Percentiles rank a stretch among this genome's conserved stretches.
Conservation (phyloP, 2,329 filamentous ascomycete species). For the Lachnellula occidentalis region DNA sequence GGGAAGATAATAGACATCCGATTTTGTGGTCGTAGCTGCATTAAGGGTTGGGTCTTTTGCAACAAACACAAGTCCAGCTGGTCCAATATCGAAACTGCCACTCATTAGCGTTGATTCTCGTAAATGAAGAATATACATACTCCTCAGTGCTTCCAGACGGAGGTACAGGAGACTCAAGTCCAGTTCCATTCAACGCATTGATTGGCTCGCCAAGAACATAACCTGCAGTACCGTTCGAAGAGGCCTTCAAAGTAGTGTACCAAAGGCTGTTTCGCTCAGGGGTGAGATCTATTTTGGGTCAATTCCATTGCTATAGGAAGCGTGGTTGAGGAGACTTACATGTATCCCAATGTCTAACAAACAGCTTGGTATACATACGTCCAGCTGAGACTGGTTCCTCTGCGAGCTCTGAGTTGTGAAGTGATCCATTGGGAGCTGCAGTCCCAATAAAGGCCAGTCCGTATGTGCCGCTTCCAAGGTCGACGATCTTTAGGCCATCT, state of each 20-base stretch:
- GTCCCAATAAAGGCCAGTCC: conserved; percentile 17
- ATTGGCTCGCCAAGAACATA: conserved; percentile 23
- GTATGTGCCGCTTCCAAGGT: conserved; percentile 13
- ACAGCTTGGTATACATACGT: conserved; percentile 18
- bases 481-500: conserved; percentile 20
- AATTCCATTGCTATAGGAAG: neutral
- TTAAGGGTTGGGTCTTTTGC: conserved; percentile 48
- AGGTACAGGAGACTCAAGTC: conserved; percentile 22
- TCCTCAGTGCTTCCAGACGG: conserved; percentile 17
- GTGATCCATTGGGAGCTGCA: conserved; percentile 19
- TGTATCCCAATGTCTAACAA: conserved; percentile 25
- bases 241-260: conserved; percentile 19
- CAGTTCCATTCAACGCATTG: conserved; percentile 23
- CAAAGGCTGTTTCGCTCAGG: conserved; percentile 22
- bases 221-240: conserved; percentile 6
- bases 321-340: conserved; percentile 10
- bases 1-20: conserved; percentile 21
- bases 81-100: conserved; percentile 18
- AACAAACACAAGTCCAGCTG: conserved; percentile 36
- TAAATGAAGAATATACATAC: conserved; percentile 3
- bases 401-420: conserved; percentile 21
- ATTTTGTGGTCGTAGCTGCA: conserved; percentile 21
- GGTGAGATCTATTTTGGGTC: conserved; percentile 12
- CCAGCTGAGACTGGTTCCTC: conserved; percentile 13
- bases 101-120: conserved; percentile 1